Percentiles rank a stretch among this genome's conserved stretches.
These are phyloP conservation scores for Camellia lanceoleosa DNA, from an alignment of 148 eudicot species.

Conservation along the genomic window DNA sequence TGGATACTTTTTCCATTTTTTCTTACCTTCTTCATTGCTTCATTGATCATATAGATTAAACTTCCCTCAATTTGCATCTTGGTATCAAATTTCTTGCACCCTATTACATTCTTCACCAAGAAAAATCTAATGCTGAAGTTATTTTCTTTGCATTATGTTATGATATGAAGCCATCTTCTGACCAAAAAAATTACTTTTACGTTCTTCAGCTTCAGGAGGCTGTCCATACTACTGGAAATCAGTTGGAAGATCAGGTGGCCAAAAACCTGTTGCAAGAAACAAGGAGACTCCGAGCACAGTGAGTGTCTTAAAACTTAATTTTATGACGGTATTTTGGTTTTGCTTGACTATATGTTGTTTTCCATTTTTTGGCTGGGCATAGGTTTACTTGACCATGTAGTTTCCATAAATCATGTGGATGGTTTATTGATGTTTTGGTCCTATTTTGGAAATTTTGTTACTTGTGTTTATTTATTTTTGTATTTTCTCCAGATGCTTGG, in stretches of 20 bases:
- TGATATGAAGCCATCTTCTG: neutral
- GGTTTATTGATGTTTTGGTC: no score
- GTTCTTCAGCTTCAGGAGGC: constrained; percentile 25
- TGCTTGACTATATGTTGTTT: neutral
- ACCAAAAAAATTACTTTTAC: neutral
- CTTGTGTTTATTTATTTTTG: neutral
- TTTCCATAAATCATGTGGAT: neutral
- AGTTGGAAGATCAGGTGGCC: constrained; percentile 26
- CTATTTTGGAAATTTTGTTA: neutral
- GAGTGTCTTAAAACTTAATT: constrained; percentile 27
- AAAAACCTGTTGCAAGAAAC: constrained; percentile 37
- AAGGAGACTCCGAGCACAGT: constrained; percentile 46
- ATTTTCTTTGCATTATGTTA: neutral
- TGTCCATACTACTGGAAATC: constrained; percentile 22
- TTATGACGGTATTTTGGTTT: neutral
- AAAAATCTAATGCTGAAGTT: neutral
- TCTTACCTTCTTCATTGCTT: no score
- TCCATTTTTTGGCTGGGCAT: neutral
- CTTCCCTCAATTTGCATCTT: no score
- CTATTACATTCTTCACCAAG: no score
- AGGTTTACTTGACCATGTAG: neutral
- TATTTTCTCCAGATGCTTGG: constrained; percentile 43
- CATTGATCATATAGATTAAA: no score
- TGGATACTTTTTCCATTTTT: no score
- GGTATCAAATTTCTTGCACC: no score